These are phyloP conservation scores for Solanum chacoense DNA, from an alignment of 305 asterid species.

Conservation along the genomic window DNA sequence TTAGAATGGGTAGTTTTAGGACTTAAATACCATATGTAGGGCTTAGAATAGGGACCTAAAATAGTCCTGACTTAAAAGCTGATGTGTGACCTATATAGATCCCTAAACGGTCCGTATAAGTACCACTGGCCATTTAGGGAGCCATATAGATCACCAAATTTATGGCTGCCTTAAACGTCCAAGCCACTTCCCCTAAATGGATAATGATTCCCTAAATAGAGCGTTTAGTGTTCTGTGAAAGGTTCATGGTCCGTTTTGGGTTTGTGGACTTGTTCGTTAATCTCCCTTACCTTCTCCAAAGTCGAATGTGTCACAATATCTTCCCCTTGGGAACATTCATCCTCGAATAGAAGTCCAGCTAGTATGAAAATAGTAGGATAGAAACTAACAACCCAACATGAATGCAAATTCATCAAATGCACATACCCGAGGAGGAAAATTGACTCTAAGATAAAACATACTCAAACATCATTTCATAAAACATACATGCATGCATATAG, in stretches of 20 bases:
- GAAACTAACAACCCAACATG: neutral
- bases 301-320: neutral
- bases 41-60: no score
- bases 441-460: neutral
- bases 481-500: neutral
- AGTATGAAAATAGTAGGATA: neutral
- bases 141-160: no score
- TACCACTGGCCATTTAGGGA: no score
- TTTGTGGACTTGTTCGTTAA: neutral
- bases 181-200: no score
- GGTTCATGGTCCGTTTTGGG: neutral
- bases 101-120: no score
- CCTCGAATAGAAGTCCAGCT: neutral
- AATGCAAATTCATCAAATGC: neutral
- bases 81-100: no score
- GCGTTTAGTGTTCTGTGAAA: no score
- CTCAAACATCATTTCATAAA: neutral
- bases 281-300: neutral
- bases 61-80: no score
- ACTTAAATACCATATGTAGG: no score
- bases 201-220: no score
- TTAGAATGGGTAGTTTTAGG: no score
- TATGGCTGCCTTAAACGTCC: no score
- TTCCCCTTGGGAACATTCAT: neutral
- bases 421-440: neutral